Evolutionary conservation across 2,329 filamentous ascomycete genomes (phyloP).

Genomic region (Xylariaceae sp.): DNA sequence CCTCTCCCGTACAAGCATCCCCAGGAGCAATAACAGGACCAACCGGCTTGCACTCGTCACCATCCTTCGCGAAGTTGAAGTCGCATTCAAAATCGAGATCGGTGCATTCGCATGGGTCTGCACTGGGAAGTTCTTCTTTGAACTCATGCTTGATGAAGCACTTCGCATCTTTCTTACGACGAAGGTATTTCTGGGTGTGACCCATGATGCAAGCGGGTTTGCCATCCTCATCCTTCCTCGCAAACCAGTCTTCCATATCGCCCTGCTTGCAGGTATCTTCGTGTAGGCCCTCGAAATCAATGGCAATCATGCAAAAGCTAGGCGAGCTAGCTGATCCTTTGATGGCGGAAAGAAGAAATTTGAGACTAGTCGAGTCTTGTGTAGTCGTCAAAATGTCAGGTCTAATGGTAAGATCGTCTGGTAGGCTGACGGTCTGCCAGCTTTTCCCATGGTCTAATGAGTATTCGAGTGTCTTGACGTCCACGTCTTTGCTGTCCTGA

Average conservation of each 20-base stretch:
- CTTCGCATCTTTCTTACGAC: constrained; percentile 81
- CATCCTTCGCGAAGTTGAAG: constrained; percentile 77
- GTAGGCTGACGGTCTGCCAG: constrained; percentile 71
- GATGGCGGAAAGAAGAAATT: constrained; percentile 75
- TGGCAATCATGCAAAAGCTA: constrained; percentile 62
- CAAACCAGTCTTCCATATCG: constrained; percentile 87
- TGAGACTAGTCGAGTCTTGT: constrained; percentile 86
- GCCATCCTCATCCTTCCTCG: constrained; percentile 73
- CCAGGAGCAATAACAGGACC: constrained; percentile 63
- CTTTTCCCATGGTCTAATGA: constrained; percentile 85
- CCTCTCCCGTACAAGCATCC: constrained; percentile 63
- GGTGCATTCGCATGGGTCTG: constrained; percentile 75
- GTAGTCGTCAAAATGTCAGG: constrained; percentile 79
- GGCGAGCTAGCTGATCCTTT: constrained; percentile 47
- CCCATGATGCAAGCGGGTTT: constrained; percentile 92
- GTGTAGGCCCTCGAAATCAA: constrained; percentile 81
- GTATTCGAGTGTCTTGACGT: constrained; percentile 59
- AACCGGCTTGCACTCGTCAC: constrained; percentile 63
- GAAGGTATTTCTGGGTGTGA: constrained; percentile 80
- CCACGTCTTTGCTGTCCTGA: constrained; percentile 63
- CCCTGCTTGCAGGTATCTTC: constrained; percentile 71
- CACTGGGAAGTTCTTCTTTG: constrained; percentile 67
- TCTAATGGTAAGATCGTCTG: constrained; percentile 61
- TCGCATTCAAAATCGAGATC: constrained; percentile 92
- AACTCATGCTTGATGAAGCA: constrained; percentile 89